Evolutionary conservation across 2,329 filamentous ascomycete species (phyloP).

Genomic region (Metarhizium guizhouense): DNA sequence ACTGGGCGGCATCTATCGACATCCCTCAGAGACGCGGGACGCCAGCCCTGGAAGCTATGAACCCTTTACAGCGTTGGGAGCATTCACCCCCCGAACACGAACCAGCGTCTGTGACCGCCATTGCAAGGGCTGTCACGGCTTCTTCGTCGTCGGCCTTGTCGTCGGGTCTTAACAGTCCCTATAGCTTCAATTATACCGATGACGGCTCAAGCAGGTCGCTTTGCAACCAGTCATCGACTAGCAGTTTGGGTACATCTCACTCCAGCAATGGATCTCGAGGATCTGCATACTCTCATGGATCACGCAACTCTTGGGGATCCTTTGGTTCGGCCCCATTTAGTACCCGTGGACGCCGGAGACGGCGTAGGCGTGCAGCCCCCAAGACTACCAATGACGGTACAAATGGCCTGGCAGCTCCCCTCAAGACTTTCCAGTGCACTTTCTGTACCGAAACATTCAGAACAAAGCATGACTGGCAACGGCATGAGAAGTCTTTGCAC

Average conservation of each 20-base stretch:
- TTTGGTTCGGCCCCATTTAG: slow-evolving; percentile 35
- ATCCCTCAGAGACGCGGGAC: slow-evolving; percentile 57
- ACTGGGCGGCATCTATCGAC: slow-evolving; percentile 56
- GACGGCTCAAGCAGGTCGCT: slow-evolving; percentile 51
- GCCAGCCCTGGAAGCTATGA: slow-evolving; percentile 44
- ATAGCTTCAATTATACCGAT: slow-evolving; percentile 48
- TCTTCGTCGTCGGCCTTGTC: slow-evolving; percentile 41
- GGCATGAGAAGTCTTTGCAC: slow-evolving; percentile 61
- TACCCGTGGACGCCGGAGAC: slow-evolving; percentile 37
- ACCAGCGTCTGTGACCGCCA: slow-evolving; percentile 49
- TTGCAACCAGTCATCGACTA: slow-evolving; percentile 50
- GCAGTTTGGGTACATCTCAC: slow-evolving; percentile 51
- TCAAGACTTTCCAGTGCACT: slow-evolving; percentile 56
- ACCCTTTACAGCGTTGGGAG: slow-evolving; percentile 49
- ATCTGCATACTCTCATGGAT: slow-evolving; percentile 50
- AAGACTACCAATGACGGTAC: slow-evolving; percentile 26
- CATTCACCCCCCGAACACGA: slow-evolving; percentile 52
- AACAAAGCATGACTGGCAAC: slow-evolving; percentile 61
- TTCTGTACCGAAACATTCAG: slow-evolving; percentile 61
- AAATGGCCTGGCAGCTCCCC: slow-evolving; percentile 28
- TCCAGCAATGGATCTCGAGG: slow-evolving; percentile 50
- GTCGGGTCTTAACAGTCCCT: slow-evolving; percentile 49
- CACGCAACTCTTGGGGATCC: slow-evolving; percentile 46
- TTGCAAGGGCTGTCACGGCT: slow-evolving; percentile 47
- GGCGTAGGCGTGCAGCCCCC: slow-evolving; percentile 34